phyloP scores from a whole-genome alignment of 1,284 basidiomycete genomes.

The Cutaneotrichosporon sp. region DNA sequence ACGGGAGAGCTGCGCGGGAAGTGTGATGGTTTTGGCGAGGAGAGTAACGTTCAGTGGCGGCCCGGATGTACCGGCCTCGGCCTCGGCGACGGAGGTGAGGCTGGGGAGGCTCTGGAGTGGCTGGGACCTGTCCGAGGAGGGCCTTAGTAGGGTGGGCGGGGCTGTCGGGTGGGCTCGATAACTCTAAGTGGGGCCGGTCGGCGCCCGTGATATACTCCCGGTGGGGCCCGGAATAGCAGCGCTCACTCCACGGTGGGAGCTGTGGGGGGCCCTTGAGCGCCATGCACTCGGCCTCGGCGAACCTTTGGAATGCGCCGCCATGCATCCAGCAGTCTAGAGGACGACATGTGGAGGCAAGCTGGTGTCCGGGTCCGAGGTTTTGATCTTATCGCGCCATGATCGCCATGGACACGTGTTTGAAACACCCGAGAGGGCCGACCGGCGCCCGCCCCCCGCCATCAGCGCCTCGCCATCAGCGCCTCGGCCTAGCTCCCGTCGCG shows the following conservation, averaged over 20 bases:
- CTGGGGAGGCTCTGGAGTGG: neutral
- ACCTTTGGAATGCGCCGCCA: no score
- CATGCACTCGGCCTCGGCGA: no score
- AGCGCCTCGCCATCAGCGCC: neutral
- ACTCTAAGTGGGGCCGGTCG: neutral
- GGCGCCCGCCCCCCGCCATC: no score
- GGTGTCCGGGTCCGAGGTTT: neutral
- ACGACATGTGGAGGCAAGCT: neutral
- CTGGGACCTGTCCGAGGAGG: no score
- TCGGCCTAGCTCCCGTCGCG: constrained; percentile 5
- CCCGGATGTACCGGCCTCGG: neutral
- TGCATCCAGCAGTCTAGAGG: neutral
- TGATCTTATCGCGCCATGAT: no score
- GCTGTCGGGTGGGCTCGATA: neutral
- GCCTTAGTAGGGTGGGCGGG: no score
- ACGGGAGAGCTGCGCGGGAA: neutral
- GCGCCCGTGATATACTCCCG: neutral
- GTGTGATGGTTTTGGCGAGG: neutral
- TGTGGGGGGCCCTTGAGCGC: no score
- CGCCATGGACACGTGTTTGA: no score
- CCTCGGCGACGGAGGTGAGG: neutral
- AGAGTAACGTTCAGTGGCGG: no score
- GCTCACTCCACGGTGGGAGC: no score
- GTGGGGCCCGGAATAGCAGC: neutral
- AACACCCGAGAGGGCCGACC: neutral